Evolutionary conservation across 306 rosid species (phyloP), one percentile per base, ranked within the genome.

Genomic region (Gleditsia sinensis): DNA sequence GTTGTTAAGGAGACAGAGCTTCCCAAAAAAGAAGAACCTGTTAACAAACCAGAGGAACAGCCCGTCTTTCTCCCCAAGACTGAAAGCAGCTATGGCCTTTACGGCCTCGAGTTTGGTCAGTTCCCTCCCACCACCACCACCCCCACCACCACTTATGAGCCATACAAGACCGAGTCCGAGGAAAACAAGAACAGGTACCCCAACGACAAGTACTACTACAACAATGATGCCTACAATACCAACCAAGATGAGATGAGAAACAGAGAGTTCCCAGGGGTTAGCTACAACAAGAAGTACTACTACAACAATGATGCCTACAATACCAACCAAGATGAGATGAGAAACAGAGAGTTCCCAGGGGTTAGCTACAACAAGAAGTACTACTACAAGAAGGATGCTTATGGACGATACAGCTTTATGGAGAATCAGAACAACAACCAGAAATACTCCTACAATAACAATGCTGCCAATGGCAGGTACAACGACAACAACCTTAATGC

Each of bases 31-130:
- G 32, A 82, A 75, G 79, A 11, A 27, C 63, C 75, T 16, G 67
- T 78, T 30, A 86, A 76, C 82, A 86, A 78, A 57, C 83, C 74
- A 43, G 78, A 89, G 9, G 72, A 86, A 33, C 80, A 92, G 67
- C 96, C 99, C 8, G 40, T 50, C 25, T 95, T 92, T 85, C 70
- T 83, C 72, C 92, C 87, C 1, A 85, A 90, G 36, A 86, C 89
- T 62, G 86, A 90, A 76, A 84, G 74, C 67, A 85, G 91, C 70
- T 88, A 95, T 71, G 99, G 98, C 58, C 82, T 95, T 20, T 95
- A 95, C 75, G 98, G 99, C 50, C 99, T 87, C 57, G 96, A 95
- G 21, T 75, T 90, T 55, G 71, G 73, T 57, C 74, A 89, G 72
- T 21, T 75, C 42, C 80, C 90, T 56, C 87, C 93, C 36, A 14